Evolutionary conservation across 768 basidiomycete genomes (phyloP).

Genomic region (Amanita subjunquillea): DNA sequence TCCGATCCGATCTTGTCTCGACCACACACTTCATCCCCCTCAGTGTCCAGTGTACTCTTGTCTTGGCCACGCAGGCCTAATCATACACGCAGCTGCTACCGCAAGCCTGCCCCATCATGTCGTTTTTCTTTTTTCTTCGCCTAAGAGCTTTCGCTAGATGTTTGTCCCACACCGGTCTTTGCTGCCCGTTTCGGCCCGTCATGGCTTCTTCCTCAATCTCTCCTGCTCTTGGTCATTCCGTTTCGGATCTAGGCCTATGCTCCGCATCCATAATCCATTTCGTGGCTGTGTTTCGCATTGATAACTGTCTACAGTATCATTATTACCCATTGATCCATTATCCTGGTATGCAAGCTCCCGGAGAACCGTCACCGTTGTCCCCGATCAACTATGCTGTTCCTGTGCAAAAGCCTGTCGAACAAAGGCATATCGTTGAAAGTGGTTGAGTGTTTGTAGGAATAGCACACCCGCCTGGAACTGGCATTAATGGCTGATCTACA

Average conservation of each 20-base stretch:
- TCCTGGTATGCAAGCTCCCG: conserved; percentile 2
- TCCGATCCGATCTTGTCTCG: conserved; percentile 6
- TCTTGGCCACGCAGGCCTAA: no score
- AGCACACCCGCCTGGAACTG: conserved; percentile 59
- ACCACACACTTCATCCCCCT: neutral
- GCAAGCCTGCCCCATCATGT: neutral
- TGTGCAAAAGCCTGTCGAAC: conserved; percentile 69
- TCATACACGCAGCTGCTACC: neutral
- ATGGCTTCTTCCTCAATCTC: neutral
- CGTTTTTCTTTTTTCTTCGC: neutral
- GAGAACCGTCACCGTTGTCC: conserved; percentile 12
- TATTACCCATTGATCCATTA: conserved; percentile 3
- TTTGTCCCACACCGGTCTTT: conserved; percentile 3
- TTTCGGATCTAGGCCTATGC: conserved; percentile 3
- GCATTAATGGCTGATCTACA: conserved; percentile 5
- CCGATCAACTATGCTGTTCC: conserved; percentile 26
- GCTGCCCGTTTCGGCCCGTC: conserved; percentile 4
- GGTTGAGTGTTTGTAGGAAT: conserved; percentile 71
- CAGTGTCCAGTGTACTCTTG: neutral
- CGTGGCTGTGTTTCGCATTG: neutral
- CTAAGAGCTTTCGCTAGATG: neutral
- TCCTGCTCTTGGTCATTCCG: neutral
- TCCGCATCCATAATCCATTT: neutral
- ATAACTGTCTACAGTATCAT: conserved; percentile 3
- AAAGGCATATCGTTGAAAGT: conserved; percentile 85